Evolutionary conservation across 768 basidiomycete genomes (phyloP), one percentile per base, ranked within the genome.

Genomic region (Daedaleopsis sinensis): DNA sequence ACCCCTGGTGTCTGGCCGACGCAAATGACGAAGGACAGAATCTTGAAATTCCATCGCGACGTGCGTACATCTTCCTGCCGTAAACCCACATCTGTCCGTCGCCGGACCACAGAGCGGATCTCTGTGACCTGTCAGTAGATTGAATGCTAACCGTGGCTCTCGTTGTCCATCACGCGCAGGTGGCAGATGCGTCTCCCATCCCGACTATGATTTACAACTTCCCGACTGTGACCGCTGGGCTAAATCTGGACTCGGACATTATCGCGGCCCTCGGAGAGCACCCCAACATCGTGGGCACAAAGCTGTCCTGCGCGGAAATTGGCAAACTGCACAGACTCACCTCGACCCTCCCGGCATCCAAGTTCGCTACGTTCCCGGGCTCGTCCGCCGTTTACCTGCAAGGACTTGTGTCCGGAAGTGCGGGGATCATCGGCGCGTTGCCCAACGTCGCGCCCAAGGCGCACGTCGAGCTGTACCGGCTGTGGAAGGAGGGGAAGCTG

Each of bases 181-280:
- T 94, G 32, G 84, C 91, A 23, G 82, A 85, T 67, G 81, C 79
- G 46, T 84, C 86, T 37, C 85, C 89, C 43, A 84, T 91, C 44
- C 88, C 88, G 3, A 83, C 82, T 9, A 84, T 92, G 83, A 83
- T 94, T 52, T 94, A 94, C 79, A 94, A 94, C 76, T 94, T 93
- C 76, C 90, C 93, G 46, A 80, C 78, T 50, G 91, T 90, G 56
- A 89, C 89, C 15, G 87, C 92, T 0, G 92, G 93, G 15, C 83
- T 90, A 62, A 90, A 96, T 70, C 84, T 96, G 42, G 89, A 93
- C 72, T 93, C 91, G 0, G 92, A 94, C 72, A 81, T 82, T 53
- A 82, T 96, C 67, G 79, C 79, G 52, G 77, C 80, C 18, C 81
- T 95, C 37, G 87, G 89, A 4, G 73, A 82, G 48, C 92, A 93